phyloP scores from a whole-genome alignment of 2,329 filamentous ascomycete genomes.

The Cytospora chrysosperma region DNA sequence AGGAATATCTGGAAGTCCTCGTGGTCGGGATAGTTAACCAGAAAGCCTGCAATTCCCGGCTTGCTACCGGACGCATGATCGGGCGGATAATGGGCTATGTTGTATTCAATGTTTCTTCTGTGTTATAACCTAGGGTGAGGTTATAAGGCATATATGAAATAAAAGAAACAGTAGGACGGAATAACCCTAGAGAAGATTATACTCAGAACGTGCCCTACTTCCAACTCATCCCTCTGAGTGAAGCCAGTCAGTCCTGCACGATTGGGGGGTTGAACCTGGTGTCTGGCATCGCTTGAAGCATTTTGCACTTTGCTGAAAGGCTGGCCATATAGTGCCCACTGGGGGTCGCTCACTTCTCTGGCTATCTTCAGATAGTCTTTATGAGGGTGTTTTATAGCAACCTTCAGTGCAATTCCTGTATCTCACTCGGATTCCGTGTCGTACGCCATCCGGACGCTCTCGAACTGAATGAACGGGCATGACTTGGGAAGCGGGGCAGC shows the following conservation, averaged over 20 bases:
- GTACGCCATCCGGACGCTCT: neutral
- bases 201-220: too few relatives aligned
- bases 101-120: constrained; percentile 48
- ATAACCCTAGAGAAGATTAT: too few relatives aligned
- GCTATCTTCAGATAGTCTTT: neutral
- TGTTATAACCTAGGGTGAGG: neutral
- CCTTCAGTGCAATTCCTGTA: neutral
- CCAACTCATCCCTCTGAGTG: neutral
- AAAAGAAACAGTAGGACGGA: too few relatives aligned
- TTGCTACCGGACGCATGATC: constrained; percentile 6
- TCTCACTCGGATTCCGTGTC: neutral
- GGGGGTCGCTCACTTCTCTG: neutral
- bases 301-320: neutral
- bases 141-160: too few relatives aligned
- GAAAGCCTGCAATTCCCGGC: constrained; percentile 8
- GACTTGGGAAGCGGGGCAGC: neutral
- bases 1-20: constrained; percentile 1
- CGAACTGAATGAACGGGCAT: neutral
- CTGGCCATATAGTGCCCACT: neutral
- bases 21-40: constrained; percentile 1
- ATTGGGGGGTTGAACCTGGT: neutral
- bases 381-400: neutral
- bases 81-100: constrained; percentile 28
- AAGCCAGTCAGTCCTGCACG: neutral
- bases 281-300: neutral